phyloP scores from a whole-genome alignment of 208 protist genomes.

The Leishmania amazonensis region DNA sequence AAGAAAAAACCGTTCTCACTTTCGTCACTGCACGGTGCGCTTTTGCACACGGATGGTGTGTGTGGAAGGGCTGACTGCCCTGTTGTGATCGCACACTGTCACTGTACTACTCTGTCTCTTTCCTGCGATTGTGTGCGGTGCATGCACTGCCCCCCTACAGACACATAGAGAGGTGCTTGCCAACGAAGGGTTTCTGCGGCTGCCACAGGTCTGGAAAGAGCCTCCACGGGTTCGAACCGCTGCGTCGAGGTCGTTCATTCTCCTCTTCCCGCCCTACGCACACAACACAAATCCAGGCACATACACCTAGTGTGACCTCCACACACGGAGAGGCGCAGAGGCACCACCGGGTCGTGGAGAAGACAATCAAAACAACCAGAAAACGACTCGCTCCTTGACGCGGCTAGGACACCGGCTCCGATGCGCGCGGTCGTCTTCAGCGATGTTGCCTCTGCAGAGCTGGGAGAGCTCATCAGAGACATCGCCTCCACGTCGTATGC shows the following conservation, averaged over 20 bases:
- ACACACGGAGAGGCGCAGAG: background rate
- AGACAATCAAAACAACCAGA: background rate
- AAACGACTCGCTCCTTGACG: background rate
- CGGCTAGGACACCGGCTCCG: background rate
- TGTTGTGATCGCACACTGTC: background rate
- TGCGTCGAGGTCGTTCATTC: background rate
- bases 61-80: background rate
- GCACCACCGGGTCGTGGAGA: background rate
- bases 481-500: constrained; percentile 23
- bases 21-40: background rate
- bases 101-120: background rate
- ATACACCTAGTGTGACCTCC: background rate
- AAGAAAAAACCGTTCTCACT: background rate
- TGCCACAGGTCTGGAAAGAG: background rate
- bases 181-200: background rate
- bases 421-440: constrained; percentile 23
- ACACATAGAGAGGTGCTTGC: background rate
- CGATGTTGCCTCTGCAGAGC: constrained; percentile 14
- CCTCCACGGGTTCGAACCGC: background rate
- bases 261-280: background rate
- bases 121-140: too few relatives aligned
- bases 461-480: background rate
- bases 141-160: background rate
- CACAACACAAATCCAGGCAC: background rate
- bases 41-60: background rate